A percentile compares a stretch with the other conserved stretches of the same genome.
Evolutionary conservation across 306 rosid species (phyloP).

Genomic region (Quercus engelmannii): DNA sequence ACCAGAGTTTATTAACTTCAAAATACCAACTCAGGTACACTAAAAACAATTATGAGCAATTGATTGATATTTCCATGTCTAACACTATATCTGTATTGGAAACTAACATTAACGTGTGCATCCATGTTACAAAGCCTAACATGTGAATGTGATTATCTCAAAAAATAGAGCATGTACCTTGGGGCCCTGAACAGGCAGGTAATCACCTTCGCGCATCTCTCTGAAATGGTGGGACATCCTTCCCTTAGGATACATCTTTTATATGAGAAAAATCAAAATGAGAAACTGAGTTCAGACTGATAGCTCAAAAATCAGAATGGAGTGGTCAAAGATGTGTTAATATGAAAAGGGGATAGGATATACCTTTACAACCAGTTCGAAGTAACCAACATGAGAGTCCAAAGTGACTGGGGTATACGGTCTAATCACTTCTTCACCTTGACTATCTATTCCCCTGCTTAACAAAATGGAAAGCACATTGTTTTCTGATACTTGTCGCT

Average conservation of each 20-base stretch:
- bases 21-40: too few species aligned
- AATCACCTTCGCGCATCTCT: conserved; percentile 62
- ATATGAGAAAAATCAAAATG: background rate
- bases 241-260: conserved; percentile 77
- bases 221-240: conserved; percentile 82
- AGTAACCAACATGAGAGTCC: conserved; percentile 69
- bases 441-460: conserved; percentile 59
- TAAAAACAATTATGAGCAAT: too few species aligned
- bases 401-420: conserved; percentile 81
- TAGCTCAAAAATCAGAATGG: too few species aligned
- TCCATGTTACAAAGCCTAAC: background rate
- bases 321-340: background rate
- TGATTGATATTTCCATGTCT: too few species aligned
- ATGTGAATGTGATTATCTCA: background rate
- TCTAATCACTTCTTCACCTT: conserved; percentile 54
- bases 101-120: too few species aligned
- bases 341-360: background rate
- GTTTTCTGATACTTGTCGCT: background rate
- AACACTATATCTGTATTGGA: too few species aligned
- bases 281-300: background rate
- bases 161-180: conserved; percentile 36
- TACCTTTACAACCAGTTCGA: conserved; percentile 76
- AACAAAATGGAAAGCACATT: background rate
- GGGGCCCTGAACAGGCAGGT: conserved; percentile 64
- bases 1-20: background rate